Percentiles rank a stretch among this genome's conserved stretches.
Evolutionary conservation across 208 protist genomes (phyloP).

Genomic region (Porcisia deanei): DNA sequence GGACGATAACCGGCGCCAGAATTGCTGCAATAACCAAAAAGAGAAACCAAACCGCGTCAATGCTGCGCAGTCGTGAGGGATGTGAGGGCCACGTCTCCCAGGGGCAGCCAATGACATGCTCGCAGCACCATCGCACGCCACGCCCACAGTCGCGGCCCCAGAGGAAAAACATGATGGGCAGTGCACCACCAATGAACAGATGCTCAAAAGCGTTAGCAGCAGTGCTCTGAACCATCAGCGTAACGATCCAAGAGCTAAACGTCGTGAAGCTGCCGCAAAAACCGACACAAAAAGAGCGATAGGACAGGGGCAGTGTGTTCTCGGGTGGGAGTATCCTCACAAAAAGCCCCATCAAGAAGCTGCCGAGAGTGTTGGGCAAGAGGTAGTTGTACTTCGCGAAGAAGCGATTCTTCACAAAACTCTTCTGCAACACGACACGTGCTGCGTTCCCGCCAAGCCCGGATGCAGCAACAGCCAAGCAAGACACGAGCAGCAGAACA

Average conservation of each 20-base stretch:
- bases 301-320: slow-evolving; percentile 30
- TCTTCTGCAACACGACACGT: slow-evolving; percentile 35
- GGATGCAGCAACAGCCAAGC: slow-evolving; percentile 42
- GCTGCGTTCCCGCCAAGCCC: slow-evolving; percentile 55
- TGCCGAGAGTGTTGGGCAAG: slow-evolving; percentile 45
- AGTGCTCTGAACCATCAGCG: slow-evolving; percentile 32
- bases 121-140: slow-evolving; percentile 17
- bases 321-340: slow-evolving; percentile 24
- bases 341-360: slow-evolving; percentile 48
- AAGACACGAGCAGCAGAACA: slow-evolving; percentile 26
- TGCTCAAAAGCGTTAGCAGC: slow-evolving; percentile 40
- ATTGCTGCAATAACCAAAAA: slow-evolving; percentile 35
- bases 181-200: slow-evolving; percentile 50
- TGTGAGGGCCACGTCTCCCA: slow-evolving; percentile 23
- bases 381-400: slow-evolving; percentile 49
- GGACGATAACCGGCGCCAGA: slow-evolving; percentile 37
- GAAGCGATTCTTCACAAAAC: slow-evolving; percentile 25
- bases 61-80: neutral
- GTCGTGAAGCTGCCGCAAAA: slow-evolving; percentile 69
- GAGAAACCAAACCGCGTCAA: slow-evolving; percentile 34
- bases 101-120: neutral
- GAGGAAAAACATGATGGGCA: slow-evolving; percentile 55
- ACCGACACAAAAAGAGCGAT: slow-evolving; percentile 42
- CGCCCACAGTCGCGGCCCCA: slow-evolving; percentile 38
- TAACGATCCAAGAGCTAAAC: slow-evolving; percentile 59